These are phyloP conservation scores for Boletus reticulatus DNA, from an alignment of 768 basidiomycete species.

Conservation along the genomic window DNA sequence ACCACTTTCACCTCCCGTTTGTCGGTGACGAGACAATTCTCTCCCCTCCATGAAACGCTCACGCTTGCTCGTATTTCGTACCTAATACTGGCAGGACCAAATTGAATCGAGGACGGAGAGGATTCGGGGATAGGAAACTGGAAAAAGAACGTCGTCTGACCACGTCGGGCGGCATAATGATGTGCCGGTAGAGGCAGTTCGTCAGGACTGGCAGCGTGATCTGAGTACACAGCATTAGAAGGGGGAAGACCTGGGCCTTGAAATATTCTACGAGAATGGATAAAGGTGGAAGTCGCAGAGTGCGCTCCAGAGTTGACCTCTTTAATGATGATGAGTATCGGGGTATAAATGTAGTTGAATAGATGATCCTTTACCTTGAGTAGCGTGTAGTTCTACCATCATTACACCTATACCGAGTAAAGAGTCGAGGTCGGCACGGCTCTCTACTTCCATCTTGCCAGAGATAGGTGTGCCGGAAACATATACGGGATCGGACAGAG, in stretches of 20 bases:
- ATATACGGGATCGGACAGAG: constrained; percentile 55
- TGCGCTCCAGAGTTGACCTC: constrained; percentile 77
- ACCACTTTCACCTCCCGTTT: constrained; percentile 63
- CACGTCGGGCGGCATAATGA: constrained; percentile 73
- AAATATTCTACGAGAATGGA: constrained; percentile 68
- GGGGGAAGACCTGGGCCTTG: constrained; percentile 82
- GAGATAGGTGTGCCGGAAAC: constrained; percentile 65
- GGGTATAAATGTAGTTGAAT: not conserved
- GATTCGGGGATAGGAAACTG: constrained; percentile 67
- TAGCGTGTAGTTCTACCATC: constrained; percentile 73
- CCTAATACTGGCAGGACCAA: constrained; percentile 63
- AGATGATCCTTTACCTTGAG: constrained; percentile 49
- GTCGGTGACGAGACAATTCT: constrained; percentile 64
- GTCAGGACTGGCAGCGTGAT: constrained; percentile 46
- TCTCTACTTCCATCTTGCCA: constrained; percentile 81
- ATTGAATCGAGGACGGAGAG: constrained; percentile 68
- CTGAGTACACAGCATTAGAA: constrained; percentile 75
- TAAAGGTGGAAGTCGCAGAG: constrained; percentile 75
- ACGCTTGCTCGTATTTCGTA: constrained; percentile 76
- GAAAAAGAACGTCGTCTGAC: constrained; percentile 77
- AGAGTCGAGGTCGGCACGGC: constrained; percentile 59
- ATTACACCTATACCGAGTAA: constrained; percentile 72
- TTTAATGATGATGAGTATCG: constrained; percentile 28
- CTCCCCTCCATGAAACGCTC: constrained; percentile 73
- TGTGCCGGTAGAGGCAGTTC: constrained; percentile 60